phyloP scores from a whole-genome alignment of 805 yeast species.

The Teunomyces gatunensis region DNA sequence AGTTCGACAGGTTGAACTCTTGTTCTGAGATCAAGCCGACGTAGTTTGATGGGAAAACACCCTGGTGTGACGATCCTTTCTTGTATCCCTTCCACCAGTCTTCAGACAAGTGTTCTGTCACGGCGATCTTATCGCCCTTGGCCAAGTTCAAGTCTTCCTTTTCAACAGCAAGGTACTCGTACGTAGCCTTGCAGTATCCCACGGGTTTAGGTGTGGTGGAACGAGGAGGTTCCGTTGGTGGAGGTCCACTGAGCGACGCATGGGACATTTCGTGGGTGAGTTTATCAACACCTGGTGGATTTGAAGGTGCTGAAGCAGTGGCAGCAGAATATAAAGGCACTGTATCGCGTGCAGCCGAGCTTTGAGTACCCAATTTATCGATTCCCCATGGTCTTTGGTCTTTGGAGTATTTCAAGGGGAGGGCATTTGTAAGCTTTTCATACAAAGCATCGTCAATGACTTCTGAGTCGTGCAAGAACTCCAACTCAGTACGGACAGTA shows the following conservation, averaged over 20 bases:
- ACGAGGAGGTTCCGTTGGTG: constrained; percentile 20
- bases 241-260: constrained; percentile 15
- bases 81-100: constrained; percentile 90
- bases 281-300: constrained; percentile 14
- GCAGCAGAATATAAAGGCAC: constrained; percentile 6
- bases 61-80: constrained; percentile 47
- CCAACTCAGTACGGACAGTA: constrained; percentile 73
- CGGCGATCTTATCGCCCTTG: constrained; percentile 66
- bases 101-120: constrained; percentile 69
- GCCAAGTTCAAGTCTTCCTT: constrained; percentile 65
- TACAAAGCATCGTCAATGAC: constrained; percentile 61
- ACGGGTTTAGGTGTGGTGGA: constrained; percentile 19
- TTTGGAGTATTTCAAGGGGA: constrained; percentile 58
- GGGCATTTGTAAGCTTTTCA: constrained; percentile 44
- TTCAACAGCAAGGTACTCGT: constrained; percentile 72
- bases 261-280: constrained; percentile 11
- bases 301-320: constrained; percentile 6
- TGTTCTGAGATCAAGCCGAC: constrained; percentile 47
- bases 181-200: constrained; percentile 60
- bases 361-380: constrained; percentile 21
- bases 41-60: constrained; percentile 90
- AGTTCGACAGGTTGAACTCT: constrained; percentile 20
- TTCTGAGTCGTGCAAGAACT: constrained; percentile 70
- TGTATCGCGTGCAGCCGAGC: constrained; percentile 1
- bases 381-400: constrained; percentile 51